These are phyloP conservation scores for Fraxinus dipetala DNA, from an alignment of 305 asterid species.

Conservation along the genomic window DNA sequence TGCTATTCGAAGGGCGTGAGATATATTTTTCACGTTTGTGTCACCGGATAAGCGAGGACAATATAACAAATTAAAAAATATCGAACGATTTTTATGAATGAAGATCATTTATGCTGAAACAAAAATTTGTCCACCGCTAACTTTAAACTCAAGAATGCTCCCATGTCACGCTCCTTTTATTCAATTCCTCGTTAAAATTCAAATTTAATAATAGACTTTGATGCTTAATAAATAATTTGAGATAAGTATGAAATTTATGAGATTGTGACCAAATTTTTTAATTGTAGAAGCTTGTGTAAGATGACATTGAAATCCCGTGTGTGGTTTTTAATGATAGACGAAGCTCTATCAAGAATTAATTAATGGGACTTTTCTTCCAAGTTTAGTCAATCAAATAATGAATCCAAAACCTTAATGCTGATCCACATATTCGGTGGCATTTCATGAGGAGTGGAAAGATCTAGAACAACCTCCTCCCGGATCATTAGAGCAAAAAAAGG, in stretches of 20 bases:
- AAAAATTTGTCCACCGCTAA: not conserved
- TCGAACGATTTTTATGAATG: not conserved
- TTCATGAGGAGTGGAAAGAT: not conserved
- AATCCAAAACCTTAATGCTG: not conserved
- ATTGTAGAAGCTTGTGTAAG: not conserved
- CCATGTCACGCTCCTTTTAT: not conserved
- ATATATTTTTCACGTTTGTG: not conserved
- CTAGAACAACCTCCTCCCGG: not conserved
- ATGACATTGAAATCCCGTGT: not conserved
- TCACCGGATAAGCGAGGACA: not conserved
- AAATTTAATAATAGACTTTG: not conserved
- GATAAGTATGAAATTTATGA: not conserved
- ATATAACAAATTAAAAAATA: too few relatives aligned
- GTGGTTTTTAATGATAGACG: not conserved
- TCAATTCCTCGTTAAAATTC: not conserved
- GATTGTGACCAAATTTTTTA: not conserved
- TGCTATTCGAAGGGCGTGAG: not conserved
- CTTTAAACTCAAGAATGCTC: not conserved
- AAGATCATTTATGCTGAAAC: not conserved
- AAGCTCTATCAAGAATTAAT: not conserved
- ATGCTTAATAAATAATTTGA: not conserved
- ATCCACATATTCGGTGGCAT: not conserved
- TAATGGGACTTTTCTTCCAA: not conserved
- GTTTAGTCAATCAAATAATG: not conserved
- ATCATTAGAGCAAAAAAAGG: not conserved